Evolutionary conservation across 352 stramenopile species (phyloP).

Genomic region (Globisporangium echinulatum): DNA sequence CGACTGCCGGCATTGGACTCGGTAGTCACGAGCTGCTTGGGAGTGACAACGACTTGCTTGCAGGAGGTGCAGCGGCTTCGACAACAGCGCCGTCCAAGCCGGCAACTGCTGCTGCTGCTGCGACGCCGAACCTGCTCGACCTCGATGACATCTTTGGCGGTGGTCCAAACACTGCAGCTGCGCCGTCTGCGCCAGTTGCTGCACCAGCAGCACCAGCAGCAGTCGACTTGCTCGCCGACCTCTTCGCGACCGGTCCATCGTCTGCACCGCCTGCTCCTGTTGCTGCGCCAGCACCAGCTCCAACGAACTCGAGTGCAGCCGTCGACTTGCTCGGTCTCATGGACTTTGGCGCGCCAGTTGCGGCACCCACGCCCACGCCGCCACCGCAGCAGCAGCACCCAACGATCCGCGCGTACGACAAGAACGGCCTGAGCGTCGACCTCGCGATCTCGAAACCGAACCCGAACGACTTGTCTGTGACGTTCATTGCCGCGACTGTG

Average conservation of each 20-base stretch:
- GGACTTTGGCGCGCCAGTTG: conserved; percentile 49
- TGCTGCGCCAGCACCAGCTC: conserved; percentile 8
- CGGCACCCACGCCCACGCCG: too few species aligned
- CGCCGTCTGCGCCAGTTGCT: conserved; percentile 15
- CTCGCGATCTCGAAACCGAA: conserved; percentile 92
- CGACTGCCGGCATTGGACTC: conserved; percentile 14
- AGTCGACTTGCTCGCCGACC: conserved; percentile 93
- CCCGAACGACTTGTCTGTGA: conserved; percentile 87
- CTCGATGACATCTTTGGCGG: conserved; percentile 95
- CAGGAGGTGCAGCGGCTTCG: neutral
- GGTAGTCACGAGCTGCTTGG: conserved; percentile 56
- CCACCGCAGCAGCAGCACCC: conserved; percentile 27
- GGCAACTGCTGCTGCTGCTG: conserved; percentile 4
- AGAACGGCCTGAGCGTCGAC: conserved; percentile 92
- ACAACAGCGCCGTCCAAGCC: conserved; percentile 7
- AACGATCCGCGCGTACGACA: conserved; percentile 91
- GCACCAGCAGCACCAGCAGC: conserved; percentile 15
- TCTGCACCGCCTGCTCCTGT: conserved; percentile 5
- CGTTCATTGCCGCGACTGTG: conserved; percentile 90
- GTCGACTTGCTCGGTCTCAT: conserved; percentile 67
- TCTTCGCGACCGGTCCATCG: conserved; percentile 71
- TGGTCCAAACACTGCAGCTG: conserved; percentile 14
- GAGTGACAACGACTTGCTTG: conserved; percentile 33
- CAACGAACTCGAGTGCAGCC: conserved; percentile 7
- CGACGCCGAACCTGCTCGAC: conserved; percentile 85